Evolutionary conservation across 2,329 filamentous ascomycete species (phyloP).

Genomic region (Microcera coccophila): DNA sequence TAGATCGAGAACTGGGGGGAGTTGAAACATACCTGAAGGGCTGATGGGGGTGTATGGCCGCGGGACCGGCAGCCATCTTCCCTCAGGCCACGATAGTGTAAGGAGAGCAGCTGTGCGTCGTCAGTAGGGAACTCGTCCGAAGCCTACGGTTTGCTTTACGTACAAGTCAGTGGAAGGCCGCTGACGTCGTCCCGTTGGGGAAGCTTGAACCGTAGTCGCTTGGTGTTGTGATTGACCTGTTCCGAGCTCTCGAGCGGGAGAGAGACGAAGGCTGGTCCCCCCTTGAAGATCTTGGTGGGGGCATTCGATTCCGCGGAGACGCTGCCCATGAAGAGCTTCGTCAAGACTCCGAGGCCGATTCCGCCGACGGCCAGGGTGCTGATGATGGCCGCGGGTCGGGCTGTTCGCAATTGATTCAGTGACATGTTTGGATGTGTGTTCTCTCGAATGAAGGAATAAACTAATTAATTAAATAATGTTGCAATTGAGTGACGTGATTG

Average conservation of each 20-base stretch:
- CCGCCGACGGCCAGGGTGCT: conserved; percentile 19
- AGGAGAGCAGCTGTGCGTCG: conserved; percentile 48
- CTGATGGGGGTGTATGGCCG: conserved; percentile 66
- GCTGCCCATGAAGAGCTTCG: conserved; percentile 19
- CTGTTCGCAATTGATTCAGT: conserved; percentile 6
- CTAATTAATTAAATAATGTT: too few relatives aligned
- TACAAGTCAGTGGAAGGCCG: conserved; percentile 50
- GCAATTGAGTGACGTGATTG: not conserved
- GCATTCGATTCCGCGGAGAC: conserved; percentile 19
- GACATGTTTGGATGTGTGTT: not conserved
- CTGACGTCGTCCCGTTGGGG: conserved; percentile 44
- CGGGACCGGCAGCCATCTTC: conserved; percentile 54
- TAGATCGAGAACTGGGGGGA: conserved; percentile 18
- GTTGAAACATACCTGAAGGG: conserved; percentile 39
- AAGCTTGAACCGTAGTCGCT: conserved; percentile 53
- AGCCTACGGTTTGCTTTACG: conserved; percentile 16
- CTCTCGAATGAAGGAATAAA: too few relatives aligned
- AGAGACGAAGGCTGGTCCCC: conserved; percentile 41
- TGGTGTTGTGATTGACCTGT: conserved; percentile 56
- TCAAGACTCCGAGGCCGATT: conserved; percentile 13
- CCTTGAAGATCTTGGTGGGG: conserved; percentile 28
- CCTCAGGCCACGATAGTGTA: conserved; percentile 56
- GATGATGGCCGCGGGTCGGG: conserved; percentile 21
- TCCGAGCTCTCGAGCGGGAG: conserved; percentile 50
- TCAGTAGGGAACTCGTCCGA: conserved; percentile 3